Evolutionary conservation across 768 basidiomycete genomes (phyloP).

Genomic region (Phlegmacium glaucopus): DNA sequence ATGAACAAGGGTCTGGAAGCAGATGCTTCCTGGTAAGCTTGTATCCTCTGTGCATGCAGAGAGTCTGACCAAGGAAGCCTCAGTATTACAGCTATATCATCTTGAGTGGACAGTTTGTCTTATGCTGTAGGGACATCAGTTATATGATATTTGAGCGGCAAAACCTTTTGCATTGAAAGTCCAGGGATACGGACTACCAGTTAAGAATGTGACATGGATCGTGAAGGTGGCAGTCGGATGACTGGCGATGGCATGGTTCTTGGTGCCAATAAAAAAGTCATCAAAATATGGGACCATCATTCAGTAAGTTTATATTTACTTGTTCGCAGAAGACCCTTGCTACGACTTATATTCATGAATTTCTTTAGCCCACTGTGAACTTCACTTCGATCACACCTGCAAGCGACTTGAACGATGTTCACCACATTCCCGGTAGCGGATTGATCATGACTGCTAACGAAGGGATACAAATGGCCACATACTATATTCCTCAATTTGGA

Average conservation of each 20-base stretch:
- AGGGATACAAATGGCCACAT: constrained; percentile 92
- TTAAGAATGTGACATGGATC: too few species aligned
- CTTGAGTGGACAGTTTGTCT: too few species aligned
- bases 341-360: constrained; percentile 5
- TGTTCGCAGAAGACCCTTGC: background rate
- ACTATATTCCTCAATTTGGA: constrained; percentile 94
- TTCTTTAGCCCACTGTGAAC: constrained; percentile 70
- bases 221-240: too few species aligned
- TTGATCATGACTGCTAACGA: constrained; percentile 92
- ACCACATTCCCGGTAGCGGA: constrained; percentile 87
- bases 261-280: constrained; percentile 93
- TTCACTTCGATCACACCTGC: constrained; percentile 92
- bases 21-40: constrained; percentile 10
- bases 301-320: constrained; percentile 46
- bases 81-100: too few species aligned
- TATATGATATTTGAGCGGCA: too few species aligned
- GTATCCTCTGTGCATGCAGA: constrained; percentile 7
- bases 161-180: too few species aligned
- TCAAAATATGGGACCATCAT: constrained; percentile 95
- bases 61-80: too few species aligned
- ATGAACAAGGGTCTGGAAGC: constrained; percentile 1
- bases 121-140: too few species aligned
- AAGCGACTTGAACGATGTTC: constrained; percentile 84
- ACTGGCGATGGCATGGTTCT: too few species aligned
- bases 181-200: too few species aligned